Evolutionary conservation across 768 basidiomycete species (phyloP).

Genomic region (Asterophora parasitica): DNA sequence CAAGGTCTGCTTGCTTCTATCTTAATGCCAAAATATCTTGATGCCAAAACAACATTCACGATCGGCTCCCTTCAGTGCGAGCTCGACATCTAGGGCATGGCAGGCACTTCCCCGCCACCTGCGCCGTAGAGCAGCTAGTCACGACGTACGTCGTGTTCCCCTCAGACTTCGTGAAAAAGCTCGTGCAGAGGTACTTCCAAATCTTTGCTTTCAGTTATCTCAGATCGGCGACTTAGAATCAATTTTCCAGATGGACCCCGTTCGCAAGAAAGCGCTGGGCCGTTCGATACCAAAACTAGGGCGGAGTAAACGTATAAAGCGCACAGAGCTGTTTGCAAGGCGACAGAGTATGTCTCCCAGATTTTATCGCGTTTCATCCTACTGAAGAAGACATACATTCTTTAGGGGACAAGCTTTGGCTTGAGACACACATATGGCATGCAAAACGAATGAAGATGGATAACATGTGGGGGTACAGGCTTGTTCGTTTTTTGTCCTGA

Average conservation of each 20-base stretch:
- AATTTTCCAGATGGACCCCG: conserved; percentile 42
- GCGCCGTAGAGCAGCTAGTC: conserved; percentile 88
- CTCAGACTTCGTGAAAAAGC: conserved; percentile 79
- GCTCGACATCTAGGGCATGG: conserved; percentile 80
- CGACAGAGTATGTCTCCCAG: conserved; percentile 60
- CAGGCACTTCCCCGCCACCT: conserved; percentile 91
- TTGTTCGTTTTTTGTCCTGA: conserved; percentile 43
- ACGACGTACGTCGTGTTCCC: conserved; percentile 90
- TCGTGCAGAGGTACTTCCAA: conserved; percentile 60
- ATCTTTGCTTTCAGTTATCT: background rate
- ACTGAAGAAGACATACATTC: background rate
- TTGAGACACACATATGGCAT: conserved; percentile 97
- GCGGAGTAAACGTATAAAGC: conserved; percentile 49
- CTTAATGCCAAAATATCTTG: conserved; percentile 6
- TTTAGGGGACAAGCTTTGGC: conserved; percentile 82
- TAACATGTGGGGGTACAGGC: conserved; percentile 85
- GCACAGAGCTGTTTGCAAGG: conserved; percentile 57
- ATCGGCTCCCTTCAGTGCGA: conserved; percentile 39
- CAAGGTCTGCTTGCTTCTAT: conserved; percentile 41
- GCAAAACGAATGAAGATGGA: conserved; percentile 96
- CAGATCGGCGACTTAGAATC: background rate
- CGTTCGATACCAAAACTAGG: conserved; percentile 59
- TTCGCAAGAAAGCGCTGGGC: conserved; percentile 32
- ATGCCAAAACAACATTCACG: background rate
- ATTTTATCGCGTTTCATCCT: background rate